Evolutionary conservation across 371 early-diverging fungal species (phyloP).

Genomic region (Mucor lusitanicus): DNA sequence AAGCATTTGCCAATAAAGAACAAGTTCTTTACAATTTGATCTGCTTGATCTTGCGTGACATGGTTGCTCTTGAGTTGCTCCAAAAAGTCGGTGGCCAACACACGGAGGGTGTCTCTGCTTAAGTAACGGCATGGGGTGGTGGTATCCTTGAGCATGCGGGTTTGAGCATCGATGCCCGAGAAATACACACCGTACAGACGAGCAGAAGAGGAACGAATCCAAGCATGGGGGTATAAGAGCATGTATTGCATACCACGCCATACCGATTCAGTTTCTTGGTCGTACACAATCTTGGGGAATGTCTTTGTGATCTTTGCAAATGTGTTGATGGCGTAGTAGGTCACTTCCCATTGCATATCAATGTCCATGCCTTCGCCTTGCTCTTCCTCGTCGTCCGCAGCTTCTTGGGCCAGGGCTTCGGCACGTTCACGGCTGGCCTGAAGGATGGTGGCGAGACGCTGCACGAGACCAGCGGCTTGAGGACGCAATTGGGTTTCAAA

Average conservation of each 20-base stretch:
- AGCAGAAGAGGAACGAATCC: slow-evolving; percentile 79
- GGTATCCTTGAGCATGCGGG: slow-evolving; percentile 39
- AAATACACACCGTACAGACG: slow-evolving; percentile 82
- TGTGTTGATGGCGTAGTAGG: slow-evolving; percentile 80
- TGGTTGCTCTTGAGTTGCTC: slow-evolving; percentile 75
- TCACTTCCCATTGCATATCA: slow-evolving; percentile 78
- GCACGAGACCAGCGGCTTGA: slow-evolving; percentile 55
- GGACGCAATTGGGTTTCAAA: slow-evolving; percentile 61
- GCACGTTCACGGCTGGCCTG: slow-evolving; percentile 50
- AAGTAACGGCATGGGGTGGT: slow-evolving; percentile 38
- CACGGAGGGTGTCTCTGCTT: slow-evolving; percentile 50
- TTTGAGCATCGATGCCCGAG: slow-evolving; percentile 61
- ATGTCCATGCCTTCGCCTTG: slow-evolving; percentile 55
- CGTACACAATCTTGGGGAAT: slow-evolving; percentile 56
- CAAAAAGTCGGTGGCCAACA: slow-evolving; percentile 60
- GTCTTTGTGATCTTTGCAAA: slow-evolving; percentile 66
- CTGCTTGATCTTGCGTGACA: slow-evolving; percentile 79
- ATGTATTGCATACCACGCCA: slow-evolving; percentile 66
- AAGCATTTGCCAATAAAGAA: slow-evolving; percentile 88
- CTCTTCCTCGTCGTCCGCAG: slow-evolving; percentile 38
- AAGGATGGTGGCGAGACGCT: slow-evolving; percentile 51
- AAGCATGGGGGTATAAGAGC: slow-evolving; percentile 84
- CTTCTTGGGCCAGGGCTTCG: slow-evolving; percentile 35
- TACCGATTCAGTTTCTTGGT: slow-evolving; percentile 36
- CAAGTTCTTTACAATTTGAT: slow-evolving; percentile 91